Evolutionary conservation across 352 stramenopile species (phyloP).

Genomic region (Thalassiosira livingstoniorum): DNA sequence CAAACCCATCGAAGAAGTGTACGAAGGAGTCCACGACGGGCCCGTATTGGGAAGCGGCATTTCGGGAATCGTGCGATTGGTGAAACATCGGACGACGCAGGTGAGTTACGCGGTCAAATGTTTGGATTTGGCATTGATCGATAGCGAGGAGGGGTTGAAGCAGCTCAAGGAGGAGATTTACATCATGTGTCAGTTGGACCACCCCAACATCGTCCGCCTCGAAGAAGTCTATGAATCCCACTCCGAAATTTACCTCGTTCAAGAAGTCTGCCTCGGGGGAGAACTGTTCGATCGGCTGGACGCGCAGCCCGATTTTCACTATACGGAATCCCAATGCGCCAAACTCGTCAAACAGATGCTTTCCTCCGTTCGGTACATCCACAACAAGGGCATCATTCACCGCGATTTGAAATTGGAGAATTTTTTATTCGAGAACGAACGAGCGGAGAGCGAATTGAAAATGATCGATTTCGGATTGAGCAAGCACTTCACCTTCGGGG

Average conservation of each 20-base stretch:
- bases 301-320: constrained; percentile 90
- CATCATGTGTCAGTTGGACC: constrained; percentile 89
- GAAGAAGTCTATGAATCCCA: constrained; percentile 96
- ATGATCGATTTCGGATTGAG: constrained; percentile 98
- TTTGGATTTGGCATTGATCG: constrained; percentile 83
- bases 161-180: constrained; percentile 88
- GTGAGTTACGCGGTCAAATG: constrained; percentile 86
- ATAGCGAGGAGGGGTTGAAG: constrained; percentile 78
- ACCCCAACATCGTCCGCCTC: constrained; percentile 88
- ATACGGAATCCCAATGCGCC: constrained; percentile 95
- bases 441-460: constrained; percentile 92
- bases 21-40: constrained; percentile 80
- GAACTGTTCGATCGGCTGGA: constrained; percentile 90
- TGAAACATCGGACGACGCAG: constrained; percentile 76
- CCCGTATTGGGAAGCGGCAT: constrained; percentile 83
- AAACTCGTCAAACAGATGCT: constrained; percentile 96
- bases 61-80: constrained; percentile 80
- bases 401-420: constrained; percentile 99
- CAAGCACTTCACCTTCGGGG: constrained; percentile 84
- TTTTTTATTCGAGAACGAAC: constrained; percentile 91
- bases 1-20: constrained; percentile 85
- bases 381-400: constrained; percentile 95
- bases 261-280: constrained; percentile 96
- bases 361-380: constrained; percentile 95
- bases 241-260: constrained; percentile 94